Base-by-base conservation (phyloP, 306 rosid species). In the Acacia confusa region DNA sequence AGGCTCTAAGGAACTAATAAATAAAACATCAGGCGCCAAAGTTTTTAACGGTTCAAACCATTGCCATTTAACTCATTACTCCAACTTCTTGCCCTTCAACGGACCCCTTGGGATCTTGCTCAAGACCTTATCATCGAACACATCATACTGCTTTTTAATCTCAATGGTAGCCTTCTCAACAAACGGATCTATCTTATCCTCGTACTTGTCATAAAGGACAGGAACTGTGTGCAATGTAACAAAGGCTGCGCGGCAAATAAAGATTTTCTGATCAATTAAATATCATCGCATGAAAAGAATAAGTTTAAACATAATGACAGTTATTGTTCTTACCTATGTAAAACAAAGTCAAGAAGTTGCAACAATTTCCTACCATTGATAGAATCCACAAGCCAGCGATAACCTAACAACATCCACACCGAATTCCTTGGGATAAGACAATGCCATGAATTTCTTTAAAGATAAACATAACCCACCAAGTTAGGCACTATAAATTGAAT, bases 271-370 rank as follows among this genome's bases (percentile, higher is more conserved):
- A 34, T 67, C 60, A 76, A 80, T 44, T 50, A 47, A 32, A 74
- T 14, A 16, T 57, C 34, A 69, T 24, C 14, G 2, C 48, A 8
- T 43, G 9, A 16, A 43, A 7, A 24, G 6, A 24, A 10, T 14
- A 20, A 34, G 9, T 36, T 32, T 6, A 70, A 20, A 28, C 4
- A 34, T 41, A 52, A 24, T 41, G 58, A 58, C 57, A 32, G 36
- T 53, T 60, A 40, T 34, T 41, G 7, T 76, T 58, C 88, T 86
- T 90, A 94, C 98, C 75, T 72, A 89, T 87, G 85, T 92, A 95
- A 83, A 95, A 90, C 90, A 95, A 65, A 78, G 98, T 95, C 94
- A 92, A 79, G 96, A 95, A 95, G 84, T 88, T 92, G 89, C 81
- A 86, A 86, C 94, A 89, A 63, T 25, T 90, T 32, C 98, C 98